Evolutionary conservation across 2,329 filamentous ascomycete species (phyloP), one percentile per base, ranked within the genome.

Genomic region (Calonectria pseudoturangicola): DNA sequence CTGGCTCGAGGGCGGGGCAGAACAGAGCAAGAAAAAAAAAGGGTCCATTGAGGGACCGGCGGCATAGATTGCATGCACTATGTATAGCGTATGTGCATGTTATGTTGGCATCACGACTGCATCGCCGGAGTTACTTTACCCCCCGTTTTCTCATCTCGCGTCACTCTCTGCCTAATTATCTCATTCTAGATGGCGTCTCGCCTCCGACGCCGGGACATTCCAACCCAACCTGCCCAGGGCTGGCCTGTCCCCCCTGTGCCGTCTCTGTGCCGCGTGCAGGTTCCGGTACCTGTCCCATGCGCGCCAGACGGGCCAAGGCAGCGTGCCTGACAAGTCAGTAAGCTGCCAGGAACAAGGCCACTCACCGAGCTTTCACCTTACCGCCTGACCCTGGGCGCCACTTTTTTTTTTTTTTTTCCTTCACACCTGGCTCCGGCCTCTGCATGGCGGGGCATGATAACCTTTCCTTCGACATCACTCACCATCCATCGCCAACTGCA

Each of bases 1-100:
- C 39, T 18, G 66, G 54, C 68, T 68, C 71, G 54, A 78, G 74
- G 65, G 76, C 68, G 76, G 76, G 75, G 76, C 74, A 70, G 62
- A 58, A 15, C 4, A 33, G 54, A 54, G 50, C 15, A 30, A 9
- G 27, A 39, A 60, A 27, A 58, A 60, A 60, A 60, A 39, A 60
- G 54, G 54, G 54, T 60, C 54, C 33, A 60, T 60, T 13, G 21
- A 60, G n/a, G 54, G 33, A 13, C 21, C 25, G 21, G 6, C 10
- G 21, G 54, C 7, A 39, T 27, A 25, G 36, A 41, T 60, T 25
- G 51, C 21, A 48, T n/a, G 33, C 18, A 48, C n/a, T n/a, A 48
- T 25, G 45, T 25, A 48, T 48, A 21, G 21, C 45, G n/a, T 3
- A 48, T 13, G n/a, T 25, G 21, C 45, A 21, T 48, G 45, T 12